Evolutionary conservation across 1,284 basidiomycete genomes (phyloP), one percentile per base, ranked within the genome.

Genomic region (Neonothopanus nambi): DNA sequence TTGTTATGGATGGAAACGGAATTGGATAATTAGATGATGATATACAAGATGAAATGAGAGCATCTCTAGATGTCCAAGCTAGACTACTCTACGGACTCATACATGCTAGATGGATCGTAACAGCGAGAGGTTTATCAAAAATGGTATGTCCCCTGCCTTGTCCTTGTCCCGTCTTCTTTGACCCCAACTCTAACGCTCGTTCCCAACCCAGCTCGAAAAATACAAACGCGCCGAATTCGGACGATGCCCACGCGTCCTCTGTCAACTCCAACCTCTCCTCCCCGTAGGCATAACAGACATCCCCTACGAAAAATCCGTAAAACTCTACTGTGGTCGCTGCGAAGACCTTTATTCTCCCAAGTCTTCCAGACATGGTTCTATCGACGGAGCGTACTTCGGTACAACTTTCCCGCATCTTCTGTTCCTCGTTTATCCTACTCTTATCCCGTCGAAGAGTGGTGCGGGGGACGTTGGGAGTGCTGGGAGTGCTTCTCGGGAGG

Each of bases 261-360:
- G 95, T 75, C 89, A 92, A 66, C 82, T 84, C 5, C 94, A 98
- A 69, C 88, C 93, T 6, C 87, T 98, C 57, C 87, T 97, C 23
- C 95, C 95, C n/a, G 92, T 97, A 58, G 95, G 95, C 9, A 82
- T 97, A 33, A 94, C 91, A 54, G 95, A 98, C 71, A 80, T 93
- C 17, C 91, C 95, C 0, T 97, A 95, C 70, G 91, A 95, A 69
- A 98, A 97, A 75, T 93, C 92, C 30, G 95, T 97, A 65, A 98
- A 98, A 70, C 87, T 98, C 48, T 96, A 95, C 74, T 98, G 95
- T 69, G 93, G 93, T 2, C 87, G 94, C 36, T 98, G 95, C 71
- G 95, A 98, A 74, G 95, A 98, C 70, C 87, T 98, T 59, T 97
- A 98, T 72, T 93, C 90, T 0, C 95, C 95, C 41, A 98, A 98